phyloP scores from a whole-genome alignment of 352 stramenopile species.

The Pythium aquatile region DNA sequence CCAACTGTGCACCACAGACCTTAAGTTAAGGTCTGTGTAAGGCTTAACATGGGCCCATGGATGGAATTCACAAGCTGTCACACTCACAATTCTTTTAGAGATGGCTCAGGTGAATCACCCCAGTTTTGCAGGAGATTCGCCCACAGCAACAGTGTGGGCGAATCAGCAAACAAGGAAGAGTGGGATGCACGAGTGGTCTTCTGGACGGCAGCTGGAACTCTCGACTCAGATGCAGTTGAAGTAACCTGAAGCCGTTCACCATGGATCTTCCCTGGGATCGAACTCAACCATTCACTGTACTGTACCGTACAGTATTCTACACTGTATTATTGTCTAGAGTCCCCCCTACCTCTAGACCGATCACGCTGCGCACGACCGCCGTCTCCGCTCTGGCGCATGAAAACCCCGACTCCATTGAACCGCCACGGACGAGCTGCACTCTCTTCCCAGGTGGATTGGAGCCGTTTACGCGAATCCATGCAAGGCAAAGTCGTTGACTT shows the following conservation, averaged over 20 bases:
- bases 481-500: background rate
- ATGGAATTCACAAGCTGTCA: background rate
- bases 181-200: background rate
- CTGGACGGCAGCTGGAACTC: background rate
- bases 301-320: background rate
- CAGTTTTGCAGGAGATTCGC: background rate
- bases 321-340: background rate
- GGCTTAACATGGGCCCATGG: too few species aligned
- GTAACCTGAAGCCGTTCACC: background rate
- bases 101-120: background rate
- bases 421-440: background rate
- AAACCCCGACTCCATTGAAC: background rate
- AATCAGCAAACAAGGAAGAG: background rate
- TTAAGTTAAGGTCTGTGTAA: too few species aligned
- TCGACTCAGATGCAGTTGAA: conserved; percentile 7
- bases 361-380: too few species aligned
- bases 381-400: too few species aligned
- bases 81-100: background rate
- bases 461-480: too few species aligned
- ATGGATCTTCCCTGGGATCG: background rate
- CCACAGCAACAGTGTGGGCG: background rate
- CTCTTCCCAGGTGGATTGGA: too few species aligned
- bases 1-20: background rate
- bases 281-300: background rate
- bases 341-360: too few species aligned